These are phyloP conservation scores for Quercus gilva DNA, from an alignment of 306 rosid species.

Conservation along the genomic window DNA sequence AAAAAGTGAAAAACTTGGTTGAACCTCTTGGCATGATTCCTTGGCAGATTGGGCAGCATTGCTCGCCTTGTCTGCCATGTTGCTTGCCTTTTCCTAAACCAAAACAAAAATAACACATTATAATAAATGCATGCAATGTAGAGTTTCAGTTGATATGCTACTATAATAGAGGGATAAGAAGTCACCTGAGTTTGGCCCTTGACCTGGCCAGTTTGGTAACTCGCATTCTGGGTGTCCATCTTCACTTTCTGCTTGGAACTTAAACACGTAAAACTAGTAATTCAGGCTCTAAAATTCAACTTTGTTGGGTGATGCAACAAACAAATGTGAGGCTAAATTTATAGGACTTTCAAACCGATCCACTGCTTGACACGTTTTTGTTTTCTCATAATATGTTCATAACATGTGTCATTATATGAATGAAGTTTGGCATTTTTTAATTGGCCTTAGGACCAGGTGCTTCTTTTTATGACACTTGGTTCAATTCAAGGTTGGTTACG, in stretches of 20 bases:
- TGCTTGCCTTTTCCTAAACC: constrained; percentile 44
- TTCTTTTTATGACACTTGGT: neutral
- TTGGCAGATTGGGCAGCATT: constrained; percentile 43
- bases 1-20: neutral
- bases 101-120: neutral
- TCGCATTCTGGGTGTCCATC: constrained; percentile 33
- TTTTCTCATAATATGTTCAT: neutral
- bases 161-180: neutral
- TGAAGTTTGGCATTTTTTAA: neutral
- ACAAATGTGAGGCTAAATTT: neutral
- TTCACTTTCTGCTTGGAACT: neutral
- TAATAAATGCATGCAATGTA: neutral
- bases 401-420: neutral
- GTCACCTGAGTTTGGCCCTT: constrained; percentile 42
- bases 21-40: constrained; percentile 44
- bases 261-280: neutral
- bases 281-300: neutral
- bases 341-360: neutral
- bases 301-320: neutral
- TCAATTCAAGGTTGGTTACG: neutral
- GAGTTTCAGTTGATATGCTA: neutral
- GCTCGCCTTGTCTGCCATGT: constrained; percentile 32
- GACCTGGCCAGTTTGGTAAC: constrained; percentile 43
- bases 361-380: constrained; percentile 10
- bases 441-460: neutral